These are phyloP conservation scores for Phytophthora litchii DNA, from an alignment of 352 stramenopile species.

Conservation along the genomic window DNA sequence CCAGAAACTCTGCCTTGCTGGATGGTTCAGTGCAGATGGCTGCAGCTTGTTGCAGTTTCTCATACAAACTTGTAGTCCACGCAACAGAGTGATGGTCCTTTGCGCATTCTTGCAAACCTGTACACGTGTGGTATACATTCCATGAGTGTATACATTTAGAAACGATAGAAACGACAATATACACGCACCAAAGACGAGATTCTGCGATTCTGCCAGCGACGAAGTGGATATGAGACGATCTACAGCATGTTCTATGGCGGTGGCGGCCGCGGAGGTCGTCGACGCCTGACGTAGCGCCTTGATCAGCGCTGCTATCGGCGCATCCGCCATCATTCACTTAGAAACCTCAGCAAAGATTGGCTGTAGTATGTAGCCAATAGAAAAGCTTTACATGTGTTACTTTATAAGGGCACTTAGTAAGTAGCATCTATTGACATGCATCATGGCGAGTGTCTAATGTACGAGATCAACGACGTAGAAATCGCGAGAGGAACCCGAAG, in stretches of 20 bases:
- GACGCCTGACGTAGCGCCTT: constrained; percentile 32
- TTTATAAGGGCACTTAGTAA: too few species aligned
- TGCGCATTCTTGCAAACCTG: constrained; percentile 25
- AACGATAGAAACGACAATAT: not conserved
- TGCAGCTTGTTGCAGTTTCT: constrained; percentile 43
- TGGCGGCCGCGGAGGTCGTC: constrained; percentile 4
- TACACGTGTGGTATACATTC: constrained; percentile 11
- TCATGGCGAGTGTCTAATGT: too few species aligned
- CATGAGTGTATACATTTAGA: not conserved
- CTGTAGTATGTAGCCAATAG: too few species aligned
- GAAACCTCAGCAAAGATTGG: too few species aligned
- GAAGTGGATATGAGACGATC: constrained; percentile 32
- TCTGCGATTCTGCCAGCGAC: constrained; percentile 34
- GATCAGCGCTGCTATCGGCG: constrained; percentile 21
- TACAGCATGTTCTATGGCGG: constrained; percentile 23
- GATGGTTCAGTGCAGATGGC: constrained; percentile 49
- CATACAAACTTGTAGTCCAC: constrained; percentile 15
- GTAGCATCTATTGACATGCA: too few species aligned
- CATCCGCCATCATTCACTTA: constrained; percentile 9
- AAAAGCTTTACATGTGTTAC: not conserved
- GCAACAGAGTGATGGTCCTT: constrained; percentile 9
- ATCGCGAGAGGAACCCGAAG: constrained; percentile 14
- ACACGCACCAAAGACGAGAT: constrained; percentile 37
- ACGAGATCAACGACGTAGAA: constrained; percentile 5
- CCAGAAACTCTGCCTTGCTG: constrained; percentile 59